Evolutionary conservation across 2,329 filamentous ascomycete genomes (phyloP).

Genomic region (Coleophoma eucalyptorum): DNA sequence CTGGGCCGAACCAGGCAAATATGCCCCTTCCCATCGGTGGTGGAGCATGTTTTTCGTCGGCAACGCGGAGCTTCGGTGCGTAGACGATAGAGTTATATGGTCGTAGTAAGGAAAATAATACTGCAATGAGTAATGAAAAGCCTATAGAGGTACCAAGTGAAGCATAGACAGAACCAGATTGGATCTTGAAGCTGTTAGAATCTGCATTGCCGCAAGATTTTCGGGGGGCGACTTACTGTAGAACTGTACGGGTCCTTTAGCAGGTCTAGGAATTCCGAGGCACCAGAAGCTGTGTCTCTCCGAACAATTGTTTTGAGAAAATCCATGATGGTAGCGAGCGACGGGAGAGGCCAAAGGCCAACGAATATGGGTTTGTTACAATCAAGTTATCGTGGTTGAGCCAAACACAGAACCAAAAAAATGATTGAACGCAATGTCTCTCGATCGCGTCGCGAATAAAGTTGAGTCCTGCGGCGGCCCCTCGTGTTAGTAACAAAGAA

Average conservation of each 20-base stretch:
- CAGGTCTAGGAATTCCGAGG: slow-evolving; percentile 5
- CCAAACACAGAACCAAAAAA: no score
- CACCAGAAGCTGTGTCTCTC: neutral
- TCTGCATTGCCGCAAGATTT: no score
- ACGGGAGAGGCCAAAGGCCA: neutral
- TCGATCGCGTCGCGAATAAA: neutral
- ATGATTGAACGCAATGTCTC: no score
- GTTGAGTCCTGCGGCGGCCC: neutral
- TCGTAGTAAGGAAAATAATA: slow-evolving; percentile 83
- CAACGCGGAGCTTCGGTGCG: slow-evolving; percentile 88
- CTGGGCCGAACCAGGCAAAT: slow-evolving; percentile 79
- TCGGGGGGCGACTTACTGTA: neutral
- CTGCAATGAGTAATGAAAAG: slow-evolving; percentile 67
- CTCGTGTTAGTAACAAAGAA: neutral
- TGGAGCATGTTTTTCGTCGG: slow-evolving; percentile 84
- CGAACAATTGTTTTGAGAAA: neutral
- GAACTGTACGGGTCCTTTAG: slow-evolving; percentile 8
- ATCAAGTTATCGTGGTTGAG: no score
- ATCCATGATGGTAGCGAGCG: slow-evolving; percentile 2
- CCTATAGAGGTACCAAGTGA: slow-evolving; percentile 78
- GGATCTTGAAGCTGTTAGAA: slow-evolving; percentile 13
- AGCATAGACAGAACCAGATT: slow-evolving; percentile 63
- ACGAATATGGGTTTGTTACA: neutral
- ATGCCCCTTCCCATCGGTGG: slow-evolving; percentile 83
- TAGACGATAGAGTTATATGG: slow-evolving; percentile 92